These are phyloP conservation scores for Heterobasidion occidentale DNA, from an alignment of 1,284 basidiomycete species.

Conservation along the genomic window DNA sequence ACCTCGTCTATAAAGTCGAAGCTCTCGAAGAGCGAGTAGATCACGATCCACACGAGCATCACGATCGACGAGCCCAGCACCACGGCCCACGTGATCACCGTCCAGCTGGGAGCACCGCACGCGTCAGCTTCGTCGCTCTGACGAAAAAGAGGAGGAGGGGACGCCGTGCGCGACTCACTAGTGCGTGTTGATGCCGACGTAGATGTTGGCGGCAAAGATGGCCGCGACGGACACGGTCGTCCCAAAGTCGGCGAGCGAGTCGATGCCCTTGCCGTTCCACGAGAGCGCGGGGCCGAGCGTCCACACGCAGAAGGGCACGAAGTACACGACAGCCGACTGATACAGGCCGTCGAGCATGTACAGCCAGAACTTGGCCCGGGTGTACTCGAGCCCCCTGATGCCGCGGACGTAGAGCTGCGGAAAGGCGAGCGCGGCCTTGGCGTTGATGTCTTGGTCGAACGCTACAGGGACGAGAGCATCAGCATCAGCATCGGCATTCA, in stretches of 20 bases:
- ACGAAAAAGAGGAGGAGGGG: not conserved
- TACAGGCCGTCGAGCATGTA: conserved; percentile 95
- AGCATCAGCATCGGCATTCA: not conserved
- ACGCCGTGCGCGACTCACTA: conserved; percentile 50
- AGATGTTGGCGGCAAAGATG: conserved; percentile 83
- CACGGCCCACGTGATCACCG: conserved; percentile 76
- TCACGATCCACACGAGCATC: conserved; percentile 79
- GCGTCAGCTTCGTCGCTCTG: conserved; percentile 4
- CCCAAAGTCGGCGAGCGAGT: conserved; percentile 85
- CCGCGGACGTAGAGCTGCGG: conserved; percentile 93
- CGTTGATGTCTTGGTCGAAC: conserved; percentile 95
- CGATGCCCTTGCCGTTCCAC: conserved; percentile 69
- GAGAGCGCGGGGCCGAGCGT: conserved; percentile 53
- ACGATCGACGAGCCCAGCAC: conserved; percentile 74
- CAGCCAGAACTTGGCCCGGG: conserved; percentile 85
- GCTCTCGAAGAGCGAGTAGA: conserved; percentile 74
- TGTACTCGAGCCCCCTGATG: conserved; percentile 90
- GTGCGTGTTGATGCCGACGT: conserved; percentile 81
- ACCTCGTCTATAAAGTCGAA: conserved; percentile 71
- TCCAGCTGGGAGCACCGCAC: conserved; percentile 55
- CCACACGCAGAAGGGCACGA: conserved; percentile 82
- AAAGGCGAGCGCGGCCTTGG: conserved; percentile 83
- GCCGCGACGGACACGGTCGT: conserved; percentile 85
- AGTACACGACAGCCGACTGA: conserved; percentile 88
- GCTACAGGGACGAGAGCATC: conserved; percentile 33